Conservation (phyloP, 2,329 filamentous ascomycete genomes). For the Apiospora rasikravindrae region DNA sequence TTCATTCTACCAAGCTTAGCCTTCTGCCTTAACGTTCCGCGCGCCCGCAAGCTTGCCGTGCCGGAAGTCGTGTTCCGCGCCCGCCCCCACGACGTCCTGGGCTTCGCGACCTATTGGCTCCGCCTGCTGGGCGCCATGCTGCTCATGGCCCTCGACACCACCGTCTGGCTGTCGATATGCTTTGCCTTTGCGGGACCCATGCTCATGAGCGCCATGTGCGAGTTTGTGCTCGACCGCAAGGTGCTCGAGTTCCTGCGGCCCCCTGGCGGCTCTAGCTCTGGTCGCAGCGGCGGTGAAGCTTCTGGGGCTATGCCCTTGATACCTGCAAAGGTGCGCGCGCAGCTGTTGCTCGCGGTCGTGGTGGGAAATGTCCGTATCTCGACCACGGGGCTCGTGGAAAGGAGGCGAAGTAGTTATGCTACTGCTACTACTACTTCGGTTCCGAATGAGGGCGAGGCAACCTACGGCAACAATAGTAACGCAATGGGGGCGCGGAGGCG, state of each 20-base stretch:
- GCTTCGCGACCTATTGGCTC: constrained; percentile 35
- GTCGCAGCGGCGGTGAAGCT: background rate
- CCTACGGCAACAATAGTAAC: background rate
- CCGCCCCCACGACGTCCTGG: constrained; percentile 58
- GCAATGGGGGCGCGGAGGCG: background rate
- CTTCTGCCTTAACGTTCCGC: constrained; percentile 43
- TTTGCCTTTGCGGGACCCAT: constrained; percentile 39
- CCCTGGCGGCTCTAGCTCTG: constrained; percentile 5
- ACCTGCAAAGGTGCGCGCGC: constrained; percentile 31
- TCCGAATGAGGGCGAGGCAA: constrained; percentile 2
- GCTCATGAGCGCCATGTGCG: constrained; percentile 37
- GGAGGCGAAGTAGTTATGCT: constrained; percentile 11
- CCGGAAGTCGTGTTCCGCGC: constrained; percentile 60
- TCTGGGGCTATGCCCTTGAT: constrained; percentile 24
- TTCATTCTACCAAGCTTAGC: constrained; percentile 43
- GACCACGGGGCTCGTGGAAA: constrained; percentile 30
- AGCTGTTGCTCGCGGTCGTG: constrained; percentile 37
- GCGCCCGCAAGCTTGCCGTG: constrained; percentile 38
- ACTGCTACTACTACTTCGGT: constrained; percentile 19
- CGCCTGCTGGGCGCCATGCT: constrained; percentile 33
- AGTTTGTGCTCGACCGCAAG: constrained; percentile 38
- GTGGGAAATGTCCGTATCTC: constrained; percentile 40
- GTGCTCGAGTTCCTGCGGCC: constrained; percentile 37
- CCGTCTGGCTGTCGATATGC: constrained; percentile 36
- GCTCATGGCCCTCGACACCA: constrained; percentile 33